Evolutionary conservation across 176 grass and related monocot species (phyloP), one percentile per base, ranked within the genome.

Genomic region (Carex pumila): DNA sequence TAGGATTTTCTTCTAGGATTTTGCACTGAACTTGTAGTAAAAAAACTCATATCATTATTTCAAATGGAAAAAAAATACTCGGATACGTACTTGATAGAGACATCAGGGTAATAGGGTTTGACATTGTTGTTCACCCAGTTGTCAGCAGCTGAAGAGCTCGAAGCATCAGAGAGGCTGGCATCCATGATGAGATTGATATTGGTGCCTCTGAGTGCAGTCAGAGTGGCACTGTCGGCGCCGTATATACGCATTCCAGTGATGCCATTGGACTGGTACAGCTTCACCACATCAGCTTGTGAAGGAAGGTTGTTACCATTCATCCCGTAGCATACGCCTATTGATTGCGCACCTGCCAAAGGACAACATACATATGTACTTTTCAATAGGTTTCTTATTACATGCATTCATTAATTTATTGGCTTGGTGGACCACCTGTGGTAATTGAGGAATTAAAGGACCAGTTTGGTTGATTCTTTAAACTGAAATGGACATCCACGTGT

Each of bases 261-360:
- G 31, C 85, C 87, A 7, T 61, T 81, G 54, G 91, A 89, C 25
- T 80, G 85, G 91, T 85, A 96, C 4, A 96, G 89, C 62, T 85
- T 87, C 19, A 92, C 88, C 3, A 92, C 87, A 17, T 92, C 82
- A 32, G 19, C 21, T 13, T n/a, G 72, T 21, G 81, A 57, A 1
- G 93, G 93, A 0, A 95, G 90, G 82, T 92, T 86, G 85, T 84
- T 12, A 34, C 88, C 93, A 1, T n/a, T 0, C 79, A 58, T 17
- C n/a, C 90, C 93, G 15, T 95, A 92, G 86, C 93, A 95, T 3
- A 95, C 93, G 3, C 90, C 93, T 53, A 83, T 83, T 14, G 80
- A 66, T 31, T 32, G 59, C 9, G 21, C 36, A 50, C 15, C 79
- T 81, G 55, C 1, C 15, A 10, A 22, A 41, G 57, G n/a, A 61